Evolutionary conservation across 164 flowering plant genomes (phyloP), one percentile per base, ranked within the genome.

Genomic region (Vitis rotundifolia): DNA sequence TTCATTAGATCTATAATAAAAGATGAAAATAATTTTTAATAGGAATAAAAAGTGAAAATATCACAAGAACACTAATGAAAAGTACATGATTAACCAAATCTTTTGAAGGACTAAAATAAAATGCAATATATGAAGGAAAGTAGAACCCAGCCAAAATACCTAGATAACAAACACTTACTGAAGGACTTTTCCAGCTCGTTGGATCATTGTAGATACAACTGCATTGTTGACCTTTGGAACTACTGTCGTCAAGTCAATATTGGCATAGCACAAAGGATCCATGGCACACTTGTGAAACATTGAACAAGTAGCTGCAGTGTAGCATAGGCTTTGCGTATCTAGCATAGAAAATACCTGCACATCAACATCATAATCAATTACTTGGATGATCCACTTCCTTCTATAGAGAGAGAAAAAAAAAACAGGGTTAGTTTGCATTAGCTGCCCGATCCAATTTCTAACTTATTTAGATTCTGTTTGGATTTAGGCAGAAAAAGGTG

Each of bases 331-430:
- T 76, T 86, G 88, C 0, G 93, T 86, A 77, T 94, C 97, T 68
- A 94, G 94, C 92, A 88, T 77, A 28, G 97, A 85, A 75, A 94
- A 94, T 4, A 94, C 91, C 98, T 94, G 80, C 74, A 78, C 4
- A 55, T n/a, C 71, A 73, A 55, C 62, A 64, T 56, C 55, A 72
- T 1, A 55, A 52, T 37, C 12, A 51, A 29, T 11, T 13, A 63
- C n/a, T 54, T 4, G 31, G 31, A n/a, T n/a, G 3, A 7, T 29
- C 22, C 26, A 22, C 26, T 22, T 37, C 49, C 10, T 57, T 54
- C 48, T 52, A 57, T 44, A 28, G 13, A 26, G 8, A 53, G 22
- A 55, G 2, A 56, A n/a, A 10, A 63, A 37, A 56, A 63, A 8
- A 58, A 19, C 11, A 52, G 7, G 14, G 13, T 15, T 9, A 50